Percentiles rank a stretch among this genome's conserved stretches.
Conservation (phyloP, 345 rosid species). For the Anacardium occidentale region DNA sequence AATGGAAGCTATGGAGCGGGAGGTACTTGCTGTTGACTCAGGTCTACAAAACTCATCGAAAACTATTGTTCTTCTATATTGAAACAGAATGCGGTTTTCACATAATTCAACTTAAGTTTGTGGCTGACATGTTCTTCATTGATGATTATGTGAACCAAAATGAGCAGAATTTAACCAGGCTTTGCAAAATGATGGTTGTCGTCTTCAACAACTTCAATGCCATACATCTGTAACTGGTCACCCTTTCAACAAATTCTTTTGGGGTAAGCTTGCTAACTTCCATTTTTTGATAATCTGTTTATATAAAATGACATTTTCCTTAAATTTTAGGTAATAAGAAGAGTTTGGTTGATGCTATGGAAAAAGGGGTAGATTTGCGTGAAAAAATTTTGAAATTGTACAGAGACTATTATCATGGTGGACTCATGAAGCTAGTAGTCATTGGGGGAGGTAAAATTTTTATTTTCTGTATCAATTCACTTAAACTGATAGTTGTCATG, state of each 20-base stretch:
- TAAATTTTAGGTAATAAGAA: slow-evolving; percentile 78
- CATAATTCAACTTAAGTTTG: slow-evolving; percentile 11
- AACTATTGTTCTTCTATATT: slow-evolving; percentile 5
- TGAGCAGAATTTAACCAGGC: slow-evolving; percentile 87
- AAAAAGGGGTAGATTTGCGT: slow-evolving; percentile 79
- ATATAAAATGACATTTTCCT: slow-evolving; percentile 22
- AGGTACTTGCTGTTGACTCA: slow-evolving; percentile 96
- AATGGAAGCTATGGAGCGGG: slow-evolving; percentile 92
- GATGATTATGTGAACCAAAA: slow-evolving; percentile 20
- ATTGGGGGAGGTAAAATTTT: slow-evolving; percentile 85
- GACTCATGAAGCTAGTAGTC: slow-evolving; percentile 90
- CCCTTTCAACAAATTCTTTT: slow-evolving; percentile 75
- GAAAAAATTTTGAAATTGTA: slow-evolving; percentile 68
- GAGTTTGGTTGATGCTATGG: slow-evolving; percentile 84
- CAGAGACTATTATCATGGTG: slow-evolving; percentile 73
- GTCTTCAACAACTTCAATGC: slow-evolving; percentile 95
- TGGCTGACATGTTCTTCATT: slow-evolving; percentile 17
- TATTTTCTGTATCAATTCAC: neutral
- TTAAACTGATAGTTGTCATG: neutral
- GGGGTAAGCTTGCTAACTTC: slow-evolving; percentile 69
- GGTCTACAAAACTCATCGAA: slow-evolving; percentile 41
- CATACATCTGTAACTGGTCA: slow-evolving; percentile 68
- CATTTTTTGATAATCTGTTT: slow-evolving; percentile 17
- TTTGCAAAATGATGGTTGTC: slow-evolving; percentile 85
- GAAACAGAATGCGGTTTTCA: neutral